These are phyloP conservation scores for Usnea hakonensis DNA, from an alignment of 495 filamentous ascomycete genomes.

Conservation along the genomic window DNA sequence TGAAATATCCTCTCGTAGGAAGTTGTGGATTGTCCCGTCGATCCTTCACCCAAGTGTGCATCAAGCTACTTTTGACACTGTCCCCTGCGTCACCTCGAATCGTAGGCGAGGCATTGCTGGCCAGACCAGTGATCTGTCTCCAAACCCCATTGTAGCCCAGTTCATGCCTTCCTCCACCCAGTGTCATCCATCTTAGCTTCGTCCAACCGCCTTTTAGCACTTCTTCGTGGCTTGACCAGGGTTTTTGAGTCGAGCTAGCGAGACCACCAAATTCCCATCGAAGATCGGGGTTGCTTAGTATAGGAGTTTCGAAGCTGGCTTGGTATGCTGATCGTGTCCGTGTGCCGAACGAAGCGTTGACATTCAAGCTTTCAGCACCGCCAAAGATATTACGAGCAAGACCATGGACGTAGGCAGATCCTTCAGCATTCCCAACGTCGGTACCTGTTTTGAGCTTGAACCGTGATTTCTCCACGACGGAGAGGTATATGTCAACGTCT, in stretches of 20 bases:
- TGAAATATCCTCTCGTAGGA: conserved; percentile 70
- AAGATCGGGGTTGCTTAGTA: conserved; percentile 74
- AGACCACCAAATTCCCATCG: conserved; percentile 67
- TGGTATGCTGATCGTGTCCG: conserved; percentile 84
- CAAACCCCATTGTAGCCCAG: conserved; percentile 72
- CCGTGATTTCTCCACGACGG: conserved; percentile 67
- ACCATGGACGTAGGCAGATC: conserved; percentile 78
- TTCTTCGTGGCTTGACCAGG: conserved; percentile 91
- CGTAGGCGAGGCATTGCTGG: conserved; percentile 63
- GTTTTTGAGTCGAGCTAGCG: conserved; percentile 72
- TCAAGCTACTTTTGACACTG: conserved; percentile 76
- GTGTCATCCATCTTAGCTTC: conserved; percentile 62
- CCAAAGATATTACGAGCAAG: conserved; percentile 88
- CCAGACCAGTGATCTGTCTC: conserved; percentile 78
- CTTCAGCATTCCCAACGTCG: conserved; percentile 83
- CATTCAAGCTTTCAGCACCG: conserved; percentile 78
- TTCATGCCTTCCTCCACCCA: conserved; percentile 58
- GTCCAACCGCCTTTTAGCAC: conserved; percentile 70
- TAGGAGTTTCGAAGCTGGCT: conserved; percentile 69
- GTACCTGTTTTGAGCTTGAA: conserved; percentile 85
- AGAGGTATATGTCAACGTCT: conserved; percentile 70
- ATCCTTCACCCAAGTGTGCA: conserved; percentile 74
- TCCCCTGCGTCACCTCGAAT: conserved; percentile 84
- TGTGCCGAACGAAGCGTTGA: conserved; percentile 81
- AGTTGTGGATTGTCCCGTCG: conserved; percentile 71